Base-by-base conservation (phyloP, 2,329 filamentous ascomycete genomes). In the Emmonsiellopsis sp. region DNA sequence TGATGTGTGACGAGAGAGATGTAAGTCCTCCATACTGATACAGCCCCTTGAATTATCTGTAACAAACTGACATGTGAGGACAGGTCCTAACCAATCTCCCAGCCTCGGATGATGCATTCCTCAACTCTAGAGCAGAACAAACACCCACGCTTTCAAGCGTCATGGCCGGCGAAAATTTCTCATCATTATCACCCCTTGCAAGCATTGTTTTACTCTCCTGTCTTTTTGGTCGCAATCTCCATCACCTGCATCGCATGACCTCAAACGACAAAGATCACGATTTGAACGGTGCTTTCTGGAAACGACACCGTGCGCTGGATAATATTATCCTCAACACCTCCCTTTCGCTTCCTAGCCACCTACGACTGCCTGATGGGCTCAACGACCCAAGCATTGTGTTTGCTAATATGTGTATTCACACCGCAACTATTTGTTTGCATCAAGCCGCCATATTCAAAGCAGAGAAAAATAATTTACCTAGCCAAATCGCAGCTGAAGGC, bases 371-470 rank as follows among this genome's bases (percentile, higher is more conserved):
- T 0, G 73, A 74, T 13, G 89, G 89, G 0, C 73, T 95, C 35
- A 74, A 77, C 13, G 86, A 91, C 63, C 80, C 90, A 3, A 97
- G 96, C 59, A 83, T 92, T 52, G 83, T 97, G 4, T 97, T 96
- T 67, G 83, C 87, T 54, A 97, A 97, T 63, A 95, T 98, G 89
- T 90, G 88, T 65, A 89, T 98, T 34, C 91, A 97, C 67, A 95
- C 93, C 0, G 95, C 91, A 1, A 90, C 89, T 1, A 97, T 98
- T 52, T 97, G 92, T 68, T 76, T 98, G n/a, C 93, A 98, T 65
- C 93, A 98, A 72, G 93, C 92, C 2, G 93, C 93, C 30, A 97
- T 98, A 16, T 96, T 92, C 78, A 97, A 96, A 67, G 90, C 91
- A 0, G 92, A 97, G 63, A 93, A 90, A 71, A 86, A 95, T 69